Conservation (phyloP, 371 early-diverging fungal genomes). For the Mortierella sp. region DNA sequence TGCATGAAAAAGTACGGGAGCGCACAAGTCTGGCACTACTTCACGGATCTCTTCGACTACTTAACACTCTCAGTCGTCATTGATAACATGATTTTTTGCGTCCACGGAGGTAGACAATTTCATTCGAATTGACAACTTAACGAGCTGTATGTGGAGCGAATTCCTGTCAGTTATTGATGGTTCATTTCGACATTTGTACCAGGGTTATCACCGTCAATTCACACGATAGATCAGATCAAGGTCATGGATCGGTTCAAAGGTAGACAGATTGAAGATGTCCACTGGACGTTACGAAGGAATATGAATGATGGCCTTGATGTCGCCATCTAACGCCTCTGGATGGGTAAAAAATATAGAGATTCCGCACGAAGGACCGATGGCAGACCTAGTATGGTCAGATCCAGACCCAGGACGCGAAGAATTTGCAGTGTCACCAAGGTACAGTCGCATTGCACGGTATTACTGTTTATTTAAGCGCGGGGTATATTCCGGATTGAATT, state of each 20-base stretch:
- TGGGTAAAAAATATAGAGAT: constrained; percentile 73
- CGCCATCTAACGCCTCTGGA: not conserved
- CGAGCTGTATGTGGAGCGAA: no score
- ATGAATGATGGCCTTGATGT: not conserved
- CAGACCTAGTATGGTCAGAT: constrained; percentile 99
- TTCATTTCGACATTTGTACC: no score
- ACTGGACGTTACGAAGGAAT: no score
- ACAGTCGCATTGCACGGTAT: not conserved
- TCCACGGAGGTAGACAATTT: constrained; percentile 91
- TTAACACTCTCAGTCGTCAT: constrained; percentile 93
- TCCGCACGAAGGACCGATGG: constrained; percentile 98
- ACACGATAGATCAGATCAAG: constrained; percentile 93
- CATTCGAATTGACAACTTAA: constrained; percentile 5
- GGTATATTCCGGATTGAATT: no score
- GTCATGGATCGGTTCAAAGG: constrained; percentile 92
- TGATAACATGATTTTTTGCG: constrained; percentile 93
- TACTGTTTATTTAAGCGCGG: no score
- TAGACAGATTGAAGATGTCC: no score
- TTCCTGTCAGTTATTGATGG: no score
- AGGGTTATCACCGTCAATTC: constrained; percentile 91
- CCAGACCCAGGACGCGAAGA: constrained; percentile 87
- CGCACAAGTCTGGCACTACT: constrained; percentile 90
- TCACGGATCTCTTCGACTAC: constrained; percentile 96
- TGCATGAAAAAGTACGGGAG: constrained; percentile 92
- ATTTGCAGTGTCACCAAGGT: constrained; percentile 89